A percentile compares a stretch with the other conserved stretches of the same genome.
Conservation (phyloP, 1,284 basidiomycete genomes). For the Fomitiporia mediterranea region DNA sequence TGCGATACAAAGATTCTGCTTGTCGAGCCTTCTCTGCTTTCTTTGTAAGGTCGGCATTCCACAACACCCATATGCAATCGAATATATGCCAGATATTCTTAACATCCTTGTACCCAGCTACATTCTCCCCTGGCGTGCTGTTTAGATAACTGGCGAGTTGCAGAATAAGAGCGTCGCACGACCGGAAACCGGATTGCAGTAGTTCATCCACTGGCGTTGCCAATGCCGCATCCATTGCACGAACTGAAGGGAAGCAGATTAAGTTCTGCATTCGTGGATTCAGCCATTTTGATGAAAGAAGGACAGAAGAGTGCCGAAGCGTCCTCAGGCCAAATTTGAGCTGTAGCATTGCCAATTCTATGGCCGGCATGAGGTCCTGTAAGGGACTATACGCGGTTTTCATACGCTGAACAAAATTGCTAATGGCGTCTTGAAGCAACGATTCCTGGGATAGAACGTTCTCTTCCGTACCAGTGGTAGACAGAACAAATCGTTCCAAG, state of each 20-base stretch:
- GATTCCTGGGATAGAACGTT: slow-evolving; percentile 20
- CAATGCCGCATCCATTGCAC: background rate
- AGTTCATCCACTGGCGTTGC: background rate
- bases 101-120: slow-evolving; percentile 36
- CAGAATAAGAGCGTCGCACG: slow-evolving; percentile 44
- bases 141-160: slow-evolving; percentile 42
- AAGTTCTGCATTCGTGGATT: background rate
- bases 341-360: slow-evolving; percentile 62
- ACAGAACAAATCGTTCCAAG: background rate
- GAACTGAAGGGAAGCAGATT: slow-evolving; percentile 9
- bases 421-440: slow-evolving; percentile 31
- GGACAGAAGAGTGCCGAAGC: slow-evolving; percentile 23
- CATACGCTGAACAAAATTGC: slow-evolving; percentile 39
- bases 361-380: slow-evolving; percentile 63
- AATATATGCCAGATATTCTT: slow-evolving; percentile 53
- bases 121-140: slow-evolving; percentile 23
- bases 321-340: slow-evolving; percentile 76
- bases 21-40: slow-evolving; percentile 63
- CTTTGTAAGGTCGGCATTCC: slow-evolving; percentile 77
- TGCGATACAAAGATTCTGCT: slow-evolving; percentile 77
- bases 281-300: background rate
- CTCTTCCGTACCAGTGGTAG: background rate
- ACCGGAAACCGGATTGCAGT: slow-evolving; percentile 21
- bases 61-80: slow-evolving; percentile 73
- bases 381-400: slow-evolving; percentile 41